Base-by-base conservation (phyloP, 2,329 filamentous ascomycete species). In the Trichoderma arundinaceum region DNA sequence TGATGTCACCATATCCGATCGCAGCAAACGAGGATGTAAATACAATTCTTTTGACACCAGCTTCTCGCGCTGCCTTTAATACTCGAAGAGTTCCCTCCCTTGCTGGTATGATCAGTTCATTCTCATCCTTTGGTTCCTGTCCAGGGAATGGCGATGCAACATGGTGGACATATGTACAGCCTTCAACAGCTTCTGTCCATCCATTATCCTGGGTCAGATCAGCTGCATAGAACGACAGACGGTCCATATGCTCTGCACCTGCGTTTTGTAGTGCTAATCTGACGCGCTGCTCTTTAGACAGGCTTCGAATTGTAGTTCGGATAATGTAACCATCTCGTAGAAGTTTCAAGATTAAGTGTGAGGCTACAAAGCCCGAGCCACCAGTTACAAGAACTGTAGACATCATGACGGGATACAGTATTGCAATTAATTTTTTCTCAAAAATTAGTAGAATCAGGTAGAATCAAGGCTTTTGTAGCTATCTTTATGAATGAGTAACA, bases 1-100 rank as follows among this genome's bases (percentile, higher is more conserved):
- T 72, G 82, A 83, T 0, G 71, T 73, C 64, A 15, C 52, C 52
- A n/a, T 39, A 54, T 39, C 52, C 52, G 12, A 54, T 77, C 9
- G 78, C 71, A 0, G 80, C 81, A 64, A 82, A 81, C 2, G 80
- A 83, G 35, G 79, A 81, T 7, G 81, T 83, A 5, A 82, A 72
- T 28, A 84, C 77, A 4, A 83, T 74, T 17, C 77, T 74, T 68
- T 74, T 76, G n/a, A 83, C 78, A 4, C 32, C 19, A 49, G 51
- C 53, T 6, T 57, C 39, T 44, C 53, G 22, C n/a, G 53, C 53
- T 43, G 53, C 53, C 49, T 19, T 64, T 4, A 72, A 65, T 1
- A 69, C 69, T 2, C 67, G 65, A 19, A 69, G 46, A 7, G 69
- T 72, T n/a, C 71, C 69, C 33, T 70, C 61, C 8, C 68, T 33